Base-by-base conservation (phyloP, 495 filamentous ascomycete species). In the Talaromyces wortmannii region DNA sequence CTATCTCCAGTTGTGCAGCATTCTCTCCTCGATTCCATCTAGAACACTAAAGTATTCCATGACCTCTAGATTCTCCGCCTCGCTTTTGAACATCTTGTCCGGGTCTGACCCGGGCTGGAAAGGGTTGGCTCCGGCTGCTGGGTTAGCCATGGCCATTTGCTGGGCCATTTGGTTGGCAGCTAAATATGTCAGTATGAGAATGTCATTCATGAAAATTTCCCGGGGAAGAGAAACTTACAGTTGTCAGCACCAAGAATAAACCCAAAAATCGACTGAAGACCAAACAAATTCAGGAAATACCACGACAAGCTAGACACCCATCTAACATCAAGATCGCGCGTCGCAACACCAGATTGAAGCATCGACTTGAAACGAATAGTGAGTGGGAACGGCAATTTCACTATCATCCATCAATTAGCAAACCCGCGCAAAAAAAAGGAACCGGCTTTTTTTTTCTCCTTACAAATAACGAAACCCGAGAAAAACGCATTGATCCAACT, bases 401-500 rank as follows among this genome's bases (percentile, higher is more conserved):
- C 91, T 95, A 61, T 49, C 8, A 30, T 36, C 44, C 36, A 40
- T 12, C 17, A 6, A 59, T 67, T 53, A 67, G 64, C n/a, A n/a
- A n/a, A n/a, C n/a, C n/a, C n/a, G n/a, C n/a, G n/a, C n/a, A n/a
- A 23, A n/a, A 33, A 55, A 31, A 48, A 36, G 17, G n/a, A 36
- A 16, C 30, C 55, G 10, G 31, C 42, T 13, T 46, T 31, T 17
- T 30, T 48, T 15, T 42, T n/a, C n/a, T n/a, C 81, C 87, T 55
- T 75, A 96, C 91, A 89, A 46, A 97, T 96, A 42, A 98, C 94
- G 68, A 95, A 98, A 17, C 94, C 94, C 44, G 88, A 91, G 63
- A 98, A 98, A 69, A 97, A 97, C 0, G 94, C 91, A 76, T 97
- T 98, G 63, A 98, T 97, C 94, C 94, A 98, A 52, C 94, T 90